Percentiles rank a stretch among this genome's conserved stretches.
Evolutionary conservation across 768 basidiomycete genomes (phyloP).

Genomic region (Podaxis rugospora): DNA sequence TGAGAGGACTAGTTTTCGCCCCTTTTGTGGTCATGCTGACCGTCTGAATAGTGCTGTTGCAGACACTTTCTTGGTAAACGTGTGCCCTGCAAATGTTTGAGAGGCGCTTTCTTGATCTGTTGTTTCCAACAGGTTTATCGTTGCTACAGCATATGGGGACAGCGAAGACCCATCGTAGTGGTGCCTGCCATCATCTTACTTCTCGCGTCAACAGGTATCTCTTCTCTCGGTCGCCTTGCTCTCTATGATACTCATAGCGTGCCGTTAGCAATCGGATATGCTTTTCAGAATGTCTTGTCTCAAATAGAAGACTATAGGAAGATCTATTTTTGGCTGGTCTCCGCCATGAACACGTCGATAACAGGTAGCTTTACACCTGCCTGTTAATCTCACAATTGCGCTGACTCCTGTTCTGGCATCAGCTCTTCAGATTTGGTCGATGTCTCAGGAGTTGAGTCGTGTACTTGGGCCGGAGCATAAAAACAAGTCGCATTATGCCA

Average conservation of each 20-base stretch:
- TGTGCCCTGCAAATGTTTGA: background rate
- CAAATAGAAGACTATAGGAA: slow-evolving; percentile 22
- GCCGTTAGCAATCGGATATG: background rate
- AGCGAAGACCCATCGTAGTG: slow-evolving; percentile 22
- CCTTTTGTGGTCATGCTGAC: background rate
- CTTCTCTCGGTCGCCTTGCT: background rate
- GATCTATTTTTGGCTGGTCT: slow-evolving; percentile 29
- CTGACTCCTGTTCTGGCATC: background rate
- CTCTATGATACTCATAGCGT: background rate
- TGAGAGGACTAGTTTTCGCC: slow-evolving; percentile 14
- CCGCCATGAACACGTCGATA: slow-evolving; percentile 28
- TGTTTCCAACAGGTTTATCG: slow-evolving; percentile 21
- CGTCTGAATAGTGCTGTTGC: slow-evolving; percentile 1
- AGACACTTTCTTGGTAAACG: slow-evolving; percentile 8
- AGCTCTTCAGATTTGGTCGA: background rate
- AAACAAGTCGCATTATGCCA: background rate
- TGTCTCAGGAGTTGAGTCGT: background rate
- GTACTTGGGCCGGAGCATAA: background rate
- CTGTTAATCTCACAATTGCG: background rate
- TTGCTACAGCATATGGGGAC: slow-evolving; percentile 34
- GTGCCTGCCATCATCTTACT: slow-evolving; percentile 23
- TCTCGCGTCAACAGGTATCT: slow-evolving; percentile 27
- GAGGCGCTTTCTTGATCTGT: background rate
- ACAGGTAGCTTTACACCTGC: slow-evolving; percentile 22
- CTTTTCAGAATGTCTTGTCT: background rate